Base-by-base conservation (phyloP, 495 filamentous ascomycete genomes). In the Aspergillus incahuasiensis region DNA sequence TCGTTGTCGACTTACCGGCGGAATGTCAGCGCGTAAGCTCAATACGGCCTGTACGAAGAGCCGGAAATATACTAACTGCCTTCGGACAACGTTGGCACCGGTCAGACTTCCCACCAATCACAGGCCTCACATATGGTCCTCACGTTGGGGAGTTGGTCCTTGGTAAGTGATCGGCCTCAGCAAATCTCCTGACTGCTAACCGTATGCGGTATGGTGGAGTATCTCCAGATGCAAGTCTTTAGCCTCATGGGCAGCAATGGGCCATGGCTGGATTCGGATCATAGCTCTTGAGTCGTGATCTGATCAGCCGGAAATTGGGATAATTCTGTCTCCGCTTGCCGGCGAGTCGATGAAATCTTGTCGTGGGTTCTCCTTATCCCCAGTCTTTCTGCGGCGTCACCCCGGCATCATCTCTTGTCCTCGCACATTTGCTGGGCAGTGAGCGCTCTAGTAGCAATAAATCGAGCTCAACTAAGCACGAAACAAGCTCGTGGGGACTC, bases 101-200 rank as follows among this genome's bases (percentile, higher is more conserved):
- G 44, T 20, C 40, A 41, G 28, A 15, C 20, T 16, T 28, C 25
- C 47, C 25, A 22, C 50, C 50, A 50, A 57, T 53, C 20, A 42
- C 21, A 2, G 9, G 3, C 3, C 3, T 18, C 20, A 39, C 38
- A 54, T 40, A 50, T 44, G 30, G 16, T 46, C n/a, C 20, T 61
- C 52, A 44, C 58, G 58, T 61, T 61, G 58, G 49, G 58, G 53
- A 52, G 41, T 20, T 22, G 19, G 28, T 11, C n/a, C 12, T 35
- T 30, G 46, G 54, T 38, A 58, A 55, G 49, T 55, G 57, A 59
- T 59, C 57, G 57, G 16, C 57, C 57, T 59, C 57, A 59, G 41
- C 57, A 59, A 59, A 59, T 52, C 48, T 5, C n/a, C 32, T 39
- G 48, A 18, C n/a, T 6, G 4, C 48, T 50, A 50, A 38, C 48